phyloP scores from a whole-genome alignment of 345 rosid species.

The Citrus australasica region DNA sequence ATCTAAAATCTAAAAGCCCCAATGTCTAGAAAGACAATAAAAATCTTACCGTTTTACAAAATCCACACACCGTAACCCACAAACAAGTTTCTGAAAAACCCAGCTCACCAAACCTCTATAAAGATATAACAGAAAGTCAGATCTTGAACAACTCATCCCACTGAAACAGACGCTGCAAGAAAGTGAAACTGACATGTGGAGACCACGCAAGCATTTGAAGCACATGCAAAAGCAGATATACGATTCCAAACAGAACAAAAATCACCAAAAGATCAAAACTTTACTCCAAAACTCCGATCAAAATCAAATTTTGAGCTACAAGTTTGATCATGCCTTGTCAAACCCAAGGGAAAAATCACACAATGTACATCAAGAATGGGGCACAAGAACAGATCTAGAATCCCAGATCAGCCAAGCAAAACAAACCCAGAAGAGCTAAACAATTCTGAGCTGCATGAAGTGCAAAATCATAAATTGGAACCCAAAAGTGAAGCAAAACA shows the following conservation, averaged over 20 bases:
- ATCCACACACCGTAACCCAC: not conserved
- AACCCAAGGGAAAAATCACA: slow-evolving; percentile 16
- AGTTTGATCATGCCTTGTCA: not conserved
- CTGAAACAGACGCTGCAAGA: not conserved
- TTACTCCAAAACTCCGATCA: slow-evolving; percentile 18
- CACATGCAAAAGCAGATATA: not conserved
- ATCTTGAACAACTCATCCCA: slow-evolving; percentile 23
- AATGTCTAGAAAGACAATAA: not conserved
- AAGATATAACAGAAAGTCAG: slow-evolving; percentile 13
- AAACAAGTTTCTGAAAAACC: not conserved
- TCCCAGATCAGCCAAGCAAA: slow-evolving; percentile 28
- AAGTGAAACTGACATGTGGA: slow-evolving; percentile 2
- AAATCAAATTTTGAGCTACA: not conserved
- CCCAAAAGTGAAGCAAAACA: not conserved
- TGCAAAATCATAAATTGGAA: not conserved
- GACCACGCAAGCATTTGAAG: slow-evolving; percentile 3
- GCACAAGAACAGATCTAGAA: slow-evolving; percentile 39
- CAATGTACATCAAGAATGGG: slow-evolving; percentile 15
- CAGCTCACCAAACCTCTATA: not conserved
- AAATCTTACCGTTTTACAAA: not conserved
- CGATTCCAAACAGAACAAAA: slow-evolving; percentile 8
- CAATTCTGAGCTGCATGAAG: not conserved
- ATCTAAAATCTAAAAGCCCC: not conserved
- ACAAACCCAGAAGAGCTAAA: not conserved
- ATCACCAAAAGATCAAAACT: slow-evolving; percentile 14